Evolutionary conservation across 495 filamentous ascomycete species (phyloP), one percentile per base, ranked within the genome.

Genomic region (Aspergillus bridgeri): DNA sequence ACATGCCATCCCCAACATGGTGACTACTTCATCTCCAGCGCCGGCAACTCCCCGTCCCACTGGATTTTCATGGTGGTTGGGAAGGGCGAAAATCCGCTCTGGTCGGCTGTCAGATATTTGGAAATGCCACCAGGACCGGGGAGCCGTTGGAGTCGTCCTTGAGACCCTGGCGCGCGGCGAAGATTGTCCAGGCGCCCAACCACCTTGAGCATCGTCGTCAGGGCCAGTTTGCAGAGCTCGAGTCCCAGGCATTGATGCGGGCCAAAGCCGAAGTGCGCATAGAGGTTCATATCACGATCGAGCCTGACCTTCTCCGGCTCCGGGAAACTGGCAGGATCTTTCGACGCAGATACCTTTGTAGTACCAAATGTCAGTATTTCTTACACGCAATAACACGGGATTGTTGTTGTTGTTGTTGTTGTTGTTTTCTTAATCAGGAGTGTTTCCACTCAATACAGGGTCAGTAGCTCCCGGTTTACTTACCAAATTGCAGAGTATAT

Each of bases 81-180:
- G 69, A 89, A 91, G 2, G 88, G 82, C 60, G 80, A 87, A 63
- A 83, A 81, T n/a, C 75, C 75, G 20, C 85, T 87, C 67, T 86
- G 83, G 64, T 92, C 84, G 53, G 86, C 81, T 44, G 81, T 81
- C 80, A 93, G 81, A 55, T 91, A 92, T 53, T 83, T 74, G 15
- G 81, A 80, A 53, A 81, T 79, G 0, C 81, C 86, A 17, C 79
- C 83, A 1, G 76, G 72, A 8, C 74, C 77, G 0, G 72, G 62
- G 5, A 91, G 70, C 66, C 79, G 86, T 75, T 91, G 92, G 55
- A 92, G 65, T 55, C 84, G 71, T 1, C 89, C 90, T 71, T 88
- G 83, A 5, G 77, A 69, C 0, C 89, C 89, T 0, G 82, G 76
- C 0, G 84, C 84, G 48, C 86, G 81, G 9, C 85, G 78, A 11